Evolutionary conservation across 192 early-diverging fungal genomes (phyloP), one percentile per base, ranked within the genome.

Genomic region (Entomortierella chlamydospora): DNA sequence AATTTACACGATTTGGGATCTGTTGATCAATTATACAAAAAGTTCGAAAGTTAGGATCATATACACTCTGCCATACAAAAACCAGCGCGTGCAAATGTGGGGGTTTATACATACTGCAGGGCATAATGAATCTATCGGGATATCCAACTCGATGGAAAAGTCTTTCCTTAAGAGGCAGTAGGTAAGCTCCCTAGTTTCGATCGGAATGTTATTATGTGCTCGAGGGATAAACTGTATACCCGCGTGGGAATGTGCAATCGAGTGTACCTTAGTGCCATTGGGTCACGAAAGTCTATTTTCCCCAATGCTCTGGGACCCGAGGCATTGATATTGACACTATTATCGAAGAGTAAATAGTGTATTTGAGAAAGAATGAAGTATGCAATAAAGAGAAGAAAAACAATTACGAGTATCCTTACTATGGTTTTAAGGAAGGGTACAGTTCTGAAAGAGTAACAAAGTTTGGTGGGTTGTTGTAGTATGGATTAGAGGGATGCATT

Each of bases 111-210:
- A 23, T 82, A 93, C 88, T 22, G 90, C 81, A 17, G 93, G 93
- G 73, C 91, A 90, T 17, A 94, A 76, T 4, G 86, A 82, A 52
- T 91, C 88, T 1, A 90, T 51, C 1, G 93, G 93, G 31, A 94
- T 90, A 28, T 93, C 87, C 9, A 94, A 57, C 5, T 87, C 66
- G 23, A 94, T 73, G 22, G 81, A 70, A 80, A 94, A 94, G 41
- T 93, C 87, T 5, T 66, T 57, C 62, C 84, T 86, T 41, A 94
- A 76, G 4, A 94, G 56, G 25, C 85, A 87, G 29, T 84, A 86
- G 2, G 87, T 90, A 23, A 93, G 76, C 59, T 89, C 88, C 45
- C 90, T 91, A 68, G 2, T 9, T 4, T 37, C 31, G 6, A 34
- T 45, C 22, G 22, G 17, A 17, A 47, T 20, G 20, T 4, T 20